Evolutionary conservation across 2,329 filamentous ascomycete species (phyloP).

Genomic region (Exophiala sp.): DNA sequence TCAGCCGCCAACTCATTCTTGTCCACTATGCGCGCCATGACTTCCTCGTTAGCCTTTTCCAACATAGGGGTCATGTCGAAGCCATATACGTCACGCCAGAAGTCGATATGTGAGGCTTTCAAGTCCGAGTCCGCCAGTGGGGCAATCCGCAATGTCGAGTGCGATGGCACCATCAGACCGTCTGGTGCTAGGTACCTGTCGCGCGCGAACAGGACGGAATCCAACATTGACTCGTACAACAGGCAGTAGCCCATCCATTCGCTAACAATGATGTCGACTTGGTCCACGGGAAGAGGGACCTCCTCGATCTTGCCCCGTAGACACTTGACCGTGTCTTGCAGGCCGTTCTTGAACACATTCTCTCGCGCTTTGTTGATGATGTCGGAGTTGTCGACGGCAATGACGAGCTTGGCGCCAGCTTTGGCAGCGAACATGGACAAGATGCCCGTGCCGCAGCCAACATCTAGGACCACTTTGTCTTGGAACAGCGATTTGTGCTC

Average conservation of each 20-base stretch:
- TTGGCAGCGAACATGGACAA: constrained; percentile 92
- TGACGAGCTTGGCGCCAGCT: constrained; percentile 79
- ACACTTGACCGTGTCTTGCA: constrained; percentile 71
- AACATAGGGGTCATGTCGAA: constrained; percentile 95
- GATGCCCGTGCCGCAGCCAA: constrained; percentile 82
- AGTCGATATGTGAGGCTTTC: constrained; percentile 71
- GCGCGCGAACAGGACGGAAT: constrained; percentile 82
- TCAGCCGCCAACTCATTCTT: constrained; percentile 53
- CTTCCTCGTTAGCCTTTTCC: constrained; percentile 67
- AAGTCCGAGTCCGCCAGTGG: constrained; percentile 76
- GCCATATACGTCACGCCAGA: constrained; percentile 91
- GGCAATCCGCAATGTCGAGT: constrained; percentile 77
- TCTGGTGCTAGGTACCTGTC: constrained; percentile 78
- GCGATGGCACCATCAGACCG: constrained; percentile 81
- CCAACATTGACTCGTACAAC: constrained; percentile 93
- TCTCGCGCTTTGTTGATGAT: constrained; percentile 84
- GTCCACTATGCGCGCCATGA: constrained; percentile 71
- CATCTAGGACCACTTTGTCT: constrained; percentile 82
- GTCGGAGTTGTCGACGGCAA: constrained; percentile 87
- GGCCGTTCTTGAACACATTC: constrained; percentile 77
- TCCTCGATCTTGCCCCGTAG: constrained; percentile 86
- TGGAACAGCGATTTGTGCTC: constrained; percentile 82
- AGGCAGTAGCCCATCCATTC: constrained; percentile 98
- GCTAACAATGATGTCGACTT: constrained; percentile 91
- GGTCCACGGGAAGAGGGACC: constrained; percentile 68